Evolutionary conservation across 2,329 filamentous ascomycete species (phyloP).

Genomic region (Plenodomus biglobosus): DNA sequence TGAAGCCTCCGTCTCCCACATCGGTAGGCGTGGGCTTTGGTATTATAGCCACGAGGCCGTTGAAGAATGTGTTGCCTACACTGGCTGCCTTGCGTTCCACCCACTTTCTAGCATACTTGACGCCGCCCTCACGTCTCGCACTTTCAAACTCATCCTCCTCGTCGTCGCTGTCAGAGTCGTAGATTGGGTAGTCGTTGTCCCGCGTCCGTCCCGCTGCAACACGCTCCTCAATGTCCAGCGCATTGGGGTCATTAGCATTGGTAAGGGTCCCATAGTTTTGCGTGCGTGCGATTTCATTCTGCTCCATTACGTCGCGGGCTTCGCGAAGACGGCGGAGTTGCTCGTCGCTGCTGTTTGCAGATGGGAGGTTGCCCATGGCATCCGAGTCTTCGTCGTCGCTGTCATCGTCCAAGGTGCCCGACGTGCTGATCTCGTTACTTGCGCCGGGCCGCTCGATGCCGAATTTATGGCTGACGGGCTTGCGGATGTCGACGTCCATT

Average conservation of each 20-base stretch:
- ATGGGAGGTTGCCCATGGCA: slow-evolving; percentile 21
- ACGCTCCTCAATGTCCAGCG: slow-evolving; percentile 79
- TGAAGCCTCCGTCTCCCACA: slow-evolving; percentile 46
- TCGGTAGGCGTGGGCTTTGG: slow-evolving; percentile 47
- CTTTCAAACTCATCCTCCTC: slow-evolving; percentile 75
- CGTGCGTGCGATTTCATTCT: slow-evolving; percentile 53
- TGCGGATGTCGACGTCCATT: slow-evolving; percentile 97
- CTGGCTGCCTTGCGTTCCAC: slow-evolving; percentile 54
- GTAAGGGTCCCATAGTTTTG: slow-evolving; percentile 51
- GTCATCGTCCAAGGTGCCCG: slow-evolving; percentile 74
- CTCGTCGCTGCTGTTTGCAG: slow-evolving; percentile 43
- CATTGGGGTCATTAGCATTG: slow-evolving; percentile 44
- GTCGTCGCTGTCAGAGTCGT: slow-evolving; percentile 87
- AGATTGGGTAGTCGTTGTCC: slow-evolving; percentile 77
- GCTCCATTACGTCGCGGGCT: slow-evolving; percentile 54
- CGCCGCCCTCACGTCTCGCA: slow-evolving; percentile 73
- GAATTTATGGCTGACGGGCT: slow-evolving; percentile 83
- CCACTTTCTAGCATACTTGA: slow-evolving; percentile 67
- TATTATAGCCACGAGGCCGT: slow-evolving; percentile 35
- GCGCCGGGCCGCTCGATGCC: slow-evolving; percentile 81
- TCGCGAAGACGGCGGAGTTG: slow-evolving; percentile 52
- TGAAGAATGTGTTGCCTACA: slow-evolving; percentile 41
- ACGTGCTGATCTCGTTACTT: slow-evolving; percentile 74
- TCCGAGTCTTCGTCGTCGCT: slow-evolving; percentile 61
- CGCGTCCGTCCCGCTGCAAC: slow-evolving; percentile 63